Evolutionary conservation across 2,329 filamentous ascomycete genomes (phyloP).

Genomic region (Coniochaeta sp.): DNA sequence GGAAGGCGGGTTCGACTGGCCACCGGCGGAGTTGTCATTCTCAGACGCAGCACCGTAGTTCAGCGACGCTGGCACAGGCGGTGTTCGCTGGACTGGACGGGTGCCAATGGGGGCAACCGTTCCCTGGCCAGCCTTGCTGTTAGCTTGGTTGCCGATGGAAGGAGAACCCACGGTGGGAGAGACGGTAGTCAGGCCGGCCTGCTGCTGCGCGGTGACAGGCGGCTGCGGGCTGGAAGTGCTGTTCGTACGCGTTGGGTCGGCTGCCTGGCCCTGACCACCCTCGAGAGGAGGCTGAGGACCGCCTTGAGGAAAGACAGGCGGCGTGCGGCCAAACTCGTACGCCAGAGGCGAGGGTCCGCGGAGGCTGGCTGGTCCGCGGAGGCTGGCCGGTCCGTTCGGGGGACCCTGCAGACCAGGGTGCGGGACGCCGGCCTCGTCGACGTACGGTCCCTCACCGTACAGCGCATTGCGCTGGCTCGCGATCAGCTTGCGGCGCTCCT

Average conservation of each 20-base stretch:
- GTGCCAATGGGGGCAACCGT: not conserved
- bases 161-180: not conserved
- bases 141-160: not conserved
- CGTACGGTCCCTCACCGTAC: conserved; percentile 70
- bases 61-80: not conserved
- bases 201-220: conserved; percentile 26
- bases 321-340: conserved; percentile 53
- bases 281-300: conserved; percentile 34
- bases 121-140: not conserved
- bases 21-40: not conserved
- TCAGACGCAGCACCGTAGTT: not conserved
- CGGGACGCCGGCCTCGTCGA: conserved; percentile 59
- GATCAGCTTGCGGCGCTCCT: conserved; percentile 92
- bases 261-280: conserved; percentile 35
- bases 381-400: conserved; percentile 52
- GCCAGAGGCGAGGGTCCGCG: conserved; percentile 75
- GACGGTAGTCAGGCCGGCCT: not conserved
- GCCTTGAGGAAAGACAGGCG: conserved; percentile 43
- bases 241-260: conserved; percentile 65
- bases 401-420: conserved; percentile 61
- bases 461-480: conserved; percentile 91
- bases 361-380: too few species aligned
- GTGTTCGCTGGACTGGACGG: not conserved
- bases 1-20: not conserved
- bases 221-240: conserved; percentile 80